These are phyloP conservation scores for Thielaviopsis ethacetica DNA, from an alignment of 2,329 filamentous ascomycete species.

Conservation along the genomic window DNA sequence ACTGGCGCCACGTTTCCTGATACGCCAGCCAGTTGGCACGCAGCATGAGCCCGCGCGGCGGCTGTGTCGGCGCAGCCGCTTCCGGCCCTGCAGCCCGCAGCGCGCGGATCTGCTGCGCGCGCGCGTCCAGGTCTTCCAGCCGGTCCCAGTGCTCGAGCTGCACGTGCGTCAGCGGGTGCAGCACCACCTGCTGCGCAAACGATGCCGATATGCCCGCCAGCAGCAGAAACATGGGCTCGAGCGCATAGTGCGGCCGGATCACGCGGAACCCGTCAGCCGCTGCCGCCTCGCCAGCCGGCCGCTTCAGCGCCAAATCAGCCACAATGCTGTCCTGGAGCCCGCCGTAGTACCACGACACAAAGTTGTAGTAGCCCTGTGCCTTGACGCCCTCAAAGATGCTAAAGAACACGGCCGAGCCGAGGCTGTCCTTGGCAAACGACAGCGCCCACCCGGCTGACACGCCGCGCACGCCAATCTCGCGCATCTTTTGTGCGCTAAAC, in stretches of 20 bases:
- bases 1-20: slow-evolving; percentile 47
- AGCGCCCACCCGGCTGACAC: slow-evolving; percentile 60
- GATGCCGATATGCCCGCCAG: slow-evolving; percentile 53
- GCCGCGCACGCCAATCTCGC: slow-evolving; percentile 55
- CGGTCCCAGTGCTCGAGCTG: slow-evolving; percentile 59
- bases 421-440: slow-evolving; percentile 50
- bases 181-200: slow-evolving; percentile 48
- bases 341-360: slow-evolving; percentile 55
- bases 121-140: slow-evolving; percentile 53
- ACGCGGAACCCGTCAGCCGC: slow-evolving; percentile 22
- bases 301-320: slow-evolving; percentile 17
- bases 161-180: slow-evolving; percentile 56
- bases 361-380: slow-evolving; percentile 53
- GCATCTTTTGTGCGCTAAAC: slow-evolving; percentile 45
- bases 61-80: slow-evolving; percentile 17
- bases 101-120: slow-evolving; percentile 21
- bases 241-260: slow-evolving; percentile 57
- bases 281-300: not conserved
- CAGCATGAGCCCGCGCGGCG: slow-evolving; percentile 34
- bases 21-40: slow-evolving; percentile 56
- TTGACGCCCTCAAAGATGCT: slow-evolving; percentile 62
- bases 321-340: slow-evolving; percentile 35
- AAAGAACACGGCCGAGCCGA: slow-evolving; percentile 59
- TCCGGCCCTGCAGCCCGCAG: slow-evolving; percentile 12
- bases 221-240: slow-evolving; percentile 57